A percentile compares a stretch with the other conserved stretches of the same genome.
phyloP scores from a whole-genome alignment of 2,329 filamentous ascomycete genomes.

The Leptosphaerulina australis region DNA sequence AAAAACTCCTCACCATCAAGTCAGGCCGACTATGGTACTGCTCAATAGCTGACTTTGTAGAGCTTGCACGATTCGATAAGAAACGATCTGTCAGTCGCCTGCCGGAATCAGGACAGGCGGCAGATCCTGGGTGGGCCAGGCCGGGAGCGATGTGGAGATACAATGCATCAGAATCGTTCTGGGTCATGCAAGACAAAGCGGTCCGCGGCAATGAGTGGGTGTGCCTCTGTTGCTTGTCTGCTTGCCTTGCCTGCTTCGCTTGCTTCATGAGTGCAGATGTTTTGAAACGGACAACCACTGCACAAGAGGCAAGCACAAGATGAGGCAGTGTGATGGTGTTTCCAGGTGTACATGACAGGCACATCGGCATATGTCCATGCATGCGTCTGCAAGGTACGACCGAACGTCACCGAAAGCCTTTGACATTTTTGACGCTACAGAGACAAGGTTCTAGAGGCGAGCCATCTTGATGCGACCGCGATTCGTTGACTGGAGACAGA shows the following conservation, averaged over 20 bases:
- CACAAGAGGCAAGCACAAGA: constrained; percentile 1
- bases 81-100: constrained; percentile 12
- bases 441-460: constrained; percentile 12
- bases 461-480: constrained; percentile 6
- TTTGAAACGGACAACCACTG: constrained; percentile 15
- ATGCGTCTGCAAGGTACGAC: constrained; percentile 18
- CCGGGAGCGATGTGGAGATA: constrained; percentile 17
- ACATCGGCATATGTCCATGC: constrained; percentile 7
- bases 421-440: constrained; percentile 11
- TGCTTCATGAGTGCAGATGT: constrained; percentile 1
- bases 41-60: not conserved
- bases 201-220: not conserved
- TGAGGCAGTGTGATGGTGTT: not conserved
- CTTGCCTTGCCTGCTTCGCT: constrained; percentile 9
- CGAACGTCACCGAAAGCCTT: constrained; percentile 16
- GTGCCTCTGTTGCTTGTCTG: constrained; percentile 2
- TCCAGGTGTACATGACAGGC: not conserved
- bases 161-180: constrained; percentile 19
- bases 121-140: constrained; percentile 16
- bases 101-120: constrained; percentile 12
- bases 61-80: not conserved
- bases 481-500: constrained; percentile 12
- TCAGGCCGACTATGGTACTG: not conserved
- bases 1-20: not conserved
- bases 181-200: constrained; percentile 14